Percentiles rank a stretch among this genome's conserved stretches.
These are phyloP conservation scores for Corchorus capsularis DNA, from an alignment of 345 rosid species.

Conservation along the genomic window DNA sequence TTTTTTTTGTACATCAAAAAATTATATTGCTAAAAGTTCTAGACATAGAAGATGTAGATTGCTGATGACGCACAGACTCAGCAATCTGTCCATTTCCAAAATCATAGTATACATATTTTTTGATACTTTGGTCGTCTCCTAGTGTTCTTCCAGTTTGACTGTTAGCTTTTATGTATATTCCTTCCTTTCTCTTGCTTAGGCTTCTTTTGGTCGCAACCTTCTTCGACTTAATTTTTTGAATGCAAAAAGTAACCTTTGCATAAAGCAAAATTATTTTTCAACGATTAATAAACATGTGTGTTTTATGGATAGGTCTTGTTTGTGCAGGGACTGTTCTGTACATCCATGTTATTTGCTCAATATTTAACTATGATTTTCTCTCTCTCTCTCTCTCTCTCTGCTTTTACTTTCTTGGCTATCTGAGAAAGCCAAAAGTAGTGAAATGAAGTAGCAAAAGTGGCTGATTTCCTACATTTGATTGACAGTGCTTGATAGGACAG, in stretches of 20 bases:
- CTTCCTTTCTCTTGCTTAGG: neutral
- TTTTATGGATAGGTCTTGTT: neutral
- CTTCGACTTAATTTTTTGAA: neutral
- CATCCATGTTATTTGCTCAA: neutral
- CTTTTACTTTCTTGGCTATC: neutral
- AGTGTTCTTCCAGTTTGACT: neutral
- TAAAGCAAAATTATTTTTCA: neutral
- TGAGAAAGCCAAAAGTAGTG: neutral
- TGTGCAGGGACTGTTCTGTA: neutral
- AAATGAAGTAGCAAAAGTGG: neutral
- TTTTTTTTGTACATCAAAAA: conserved; percentile 6
- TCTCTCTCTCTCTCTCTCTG: neutral
- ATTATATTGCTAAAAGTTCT: neutral
- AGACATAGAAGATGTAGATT: neutral
- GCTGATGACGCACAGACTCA: neutral
- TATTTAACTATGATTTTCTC: neutral
- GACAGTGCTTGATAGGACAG: conserved; percentile 72
- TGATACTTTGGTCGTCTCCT: neutral
- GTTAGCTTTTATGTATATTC: neutral
- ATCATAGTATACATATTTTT: neutral
- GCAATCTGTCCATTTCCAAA: neutral
- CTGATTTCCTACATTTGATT: conserved; percentile 25
- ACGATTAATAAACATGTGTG: neutral
- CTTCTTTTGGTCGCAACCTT: conserved; percentile 3
- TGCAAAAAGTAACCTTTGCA: neutral